Conservation (phyloP, 192 early-diverging fungal genomes). For the Umbelopsis vinacea region DNA sequence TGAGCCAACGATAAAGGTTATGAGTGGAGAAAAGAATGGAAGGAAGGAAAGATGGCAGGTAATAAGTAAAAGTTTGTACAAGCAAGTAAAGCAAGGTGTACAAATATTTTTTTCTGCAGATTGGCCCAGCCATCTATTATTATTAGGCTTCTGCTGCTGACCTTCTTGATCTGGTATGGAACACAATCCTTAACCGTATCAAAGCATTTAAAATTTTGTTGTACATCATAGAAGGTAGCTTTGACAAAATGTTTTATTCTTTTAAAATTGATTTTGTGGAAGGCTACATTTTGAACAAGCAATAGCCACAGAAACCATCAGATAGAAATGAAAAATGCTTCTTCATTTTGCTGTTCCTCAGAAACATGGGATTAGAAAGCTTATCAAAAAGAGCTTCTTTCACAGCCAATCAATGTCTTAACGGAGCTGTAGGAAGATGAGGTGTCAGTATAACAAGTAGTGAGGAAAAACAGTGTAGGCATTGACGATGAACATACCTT, state of each 20-base stretch:
- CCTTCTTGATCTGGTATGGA: no score
- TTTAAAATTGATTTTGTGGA: constrained; percentile 20
- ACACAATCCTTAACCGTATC: no score
- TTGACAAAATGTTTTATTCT: constrained; percentile 25
- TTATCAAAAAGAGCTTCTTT: constrained; percentile 19
- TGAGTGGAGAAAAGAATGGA: constrained; percentile 4
- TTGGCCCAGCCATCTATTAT: not conserved
- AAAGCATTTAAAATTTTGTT: no score
- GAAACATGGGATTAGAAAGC: constrained; percentile 5
- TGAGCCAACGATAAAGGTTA: not conserved
- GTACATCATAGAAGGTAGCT: not conserved
- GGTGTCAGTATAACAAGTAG: not conserved
- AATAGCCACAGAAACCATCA: constrained; percentile 10
- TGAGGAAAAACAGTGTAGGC: not conserved
- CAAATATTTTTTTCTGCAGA: not conserved
- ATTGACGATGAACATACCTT: constrained; percentile 82
- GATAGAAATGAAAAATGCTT: constrained; percentile 5
- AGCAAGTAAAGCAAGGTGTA: not conserved
- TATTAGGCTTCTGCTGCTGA: no score
- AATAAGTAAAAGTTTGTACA: not conserved
- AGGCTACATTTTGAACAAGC: constrained; percentile 13
- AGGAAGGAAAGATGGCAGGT: not conserved
- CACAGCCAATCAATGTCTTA: constrained; percentile 23
- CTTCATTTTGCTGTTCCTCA: constrained; percentile 1
- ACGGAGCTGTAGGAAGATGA: not conserved